Percentiles rank a stretch among this genome's conserved stretches.
Conservation (phyloP, 2,329 filamentous ascomycete species). For the Trichoderma asperellum region DNA sequence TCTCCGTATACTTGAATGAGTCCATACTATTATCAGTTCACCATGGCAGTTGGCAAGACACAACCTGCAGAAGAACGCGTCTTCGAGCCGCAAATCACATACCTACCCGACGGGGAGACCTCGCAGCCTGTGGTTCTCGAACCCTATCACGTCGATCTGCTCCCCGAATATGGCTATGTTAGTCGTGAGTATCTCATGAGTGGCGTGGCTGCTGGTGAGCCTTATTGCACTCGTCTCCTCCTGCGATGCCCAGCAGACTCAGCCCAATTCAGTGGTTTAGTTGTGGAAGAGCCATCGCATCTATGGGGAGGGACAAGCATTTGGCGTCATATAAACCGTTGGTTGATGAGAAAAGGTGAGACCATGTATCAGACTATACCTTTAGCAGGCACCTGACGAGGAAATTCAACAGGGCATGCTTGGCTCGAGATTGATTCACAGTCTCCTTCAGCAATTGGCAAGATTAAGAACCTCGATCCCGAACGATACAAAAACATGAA, state of each 20-base stretch:
- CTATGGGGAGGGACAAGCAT: not conserved
- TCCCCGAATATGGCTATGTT: not conserved
- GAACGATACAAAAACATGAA: slow-evolving; percentile 6
- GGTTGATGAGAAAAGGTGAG: not conserved
- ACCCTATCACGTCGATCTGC: slow-evolving; percentile 4
- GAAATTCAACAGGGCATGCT: not conserved
- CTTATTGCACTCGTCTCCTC: not conserved
- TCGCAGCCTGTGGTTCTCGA: not conserved
- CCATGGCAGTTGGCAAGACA: not conserved
- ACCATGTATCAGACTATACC: not conserved
- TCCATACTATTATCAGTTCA: not conserved
- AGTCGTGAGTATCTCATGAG: slow-evolving; percentile 2
- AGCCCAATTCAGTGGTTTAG: not conserved
- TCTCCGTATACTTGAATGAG: not conserved
- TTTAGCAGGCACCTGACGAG: not conserved
- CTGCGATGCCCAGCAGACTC: not conserved
- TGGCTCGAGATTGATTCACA: not conserved
- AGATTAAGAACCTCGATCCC: slow-evolving; percentile 2
- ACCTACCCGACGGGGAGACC: not conserved
- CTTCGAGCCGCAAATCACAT: not conserved
- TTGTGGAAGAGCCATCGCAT: not conserved
- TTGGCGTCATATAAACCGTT: not conserved
- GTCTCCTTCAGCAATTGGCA: slow-evolving; percentile 1
- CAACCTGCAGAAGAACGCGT: not conserved
- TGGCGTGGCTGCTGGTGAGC: not conserved